Evolutionary conservation across 2,329 filamentous ascomycete species (phyloP).

Genomic region (Cordyceps cicadae): DNA sequence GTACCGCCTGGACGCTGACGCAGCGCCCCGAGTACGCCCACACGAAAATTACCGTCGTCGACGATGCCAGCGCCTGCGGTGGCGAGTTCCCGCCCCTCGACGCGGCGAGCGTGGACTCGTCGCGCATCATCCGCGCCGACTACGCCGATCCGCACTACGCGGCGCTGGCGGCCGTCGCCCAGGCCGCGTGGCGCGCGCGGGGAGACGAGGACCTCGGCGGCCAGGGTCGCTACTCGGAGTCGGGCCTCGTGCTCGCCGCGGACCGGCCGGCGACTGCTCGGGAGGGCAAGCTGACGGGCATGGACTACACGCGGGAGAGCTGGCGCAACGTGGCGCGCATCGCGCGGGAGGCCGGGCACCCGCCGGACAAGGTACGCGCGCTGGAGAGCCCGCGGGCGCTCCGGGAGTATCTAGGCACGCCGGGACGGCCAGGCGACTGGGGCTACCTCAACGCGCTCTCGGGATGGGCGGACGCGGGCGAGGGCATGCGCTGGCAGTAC

Average conservation of each 20-base stretch:
- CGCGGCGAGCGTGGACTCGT: slow-evolving; percentile 53
- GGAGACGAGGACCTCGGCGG: slow-evolving; percentile 49
- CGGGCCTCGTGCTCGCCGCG: slow-evolving; percentile 58
- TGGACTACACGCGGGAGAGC: slow-evolving; percentile 52
- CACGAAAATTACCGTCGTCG: slow-evolving; percentile 51
- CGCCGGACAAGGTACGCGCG: slow-evolving; percentile 32
- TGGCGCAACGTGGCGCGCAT: slow-evolving; percentile 52
- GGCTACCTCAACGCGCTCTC: slow-evolving; percentile 67
- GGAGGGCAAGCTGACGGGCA: slow-evolving; percentile 33
- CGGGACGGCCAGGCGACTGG: slow-evolving; percentile 49
- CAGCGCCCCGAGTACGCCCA: slow-evolving; percentile 47
- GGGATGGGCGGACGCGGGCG: slow-evolving; percentile 75
- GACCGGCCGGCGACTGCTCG: slow-evolving; percentile 30
- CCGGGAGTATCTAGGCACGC: slow-evolving; percentile 35
- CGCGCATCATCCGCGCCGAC: slow-evolving; percentile 61
- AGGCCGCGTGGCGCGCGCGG: slow-evolving; percentile 57
- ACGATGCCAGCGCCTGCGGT: slow-evolving; percentile 36
- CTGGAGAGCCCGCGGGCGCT: slow-evolving; percentile 39
- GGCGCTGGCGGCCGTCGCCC: slow-evolving; percentile 61
- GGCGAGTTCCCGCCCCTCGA: slow-evolving; percentile 53
- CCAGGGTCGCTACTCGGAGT: slow-evolving; percentile 61
- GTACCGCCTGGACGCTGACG: slow-evolving; percentile 59
- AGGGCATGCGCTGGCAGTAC: slow-evolving; percentile 58
- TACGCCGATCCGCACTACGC: slow-evolving; percentile 77
- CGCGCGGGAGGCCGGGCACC: slow-evolving; percentile 29